phyloP scores from a whole-genome alignment of 345 rosid genomes.

The Turnera subulata region DNA sequence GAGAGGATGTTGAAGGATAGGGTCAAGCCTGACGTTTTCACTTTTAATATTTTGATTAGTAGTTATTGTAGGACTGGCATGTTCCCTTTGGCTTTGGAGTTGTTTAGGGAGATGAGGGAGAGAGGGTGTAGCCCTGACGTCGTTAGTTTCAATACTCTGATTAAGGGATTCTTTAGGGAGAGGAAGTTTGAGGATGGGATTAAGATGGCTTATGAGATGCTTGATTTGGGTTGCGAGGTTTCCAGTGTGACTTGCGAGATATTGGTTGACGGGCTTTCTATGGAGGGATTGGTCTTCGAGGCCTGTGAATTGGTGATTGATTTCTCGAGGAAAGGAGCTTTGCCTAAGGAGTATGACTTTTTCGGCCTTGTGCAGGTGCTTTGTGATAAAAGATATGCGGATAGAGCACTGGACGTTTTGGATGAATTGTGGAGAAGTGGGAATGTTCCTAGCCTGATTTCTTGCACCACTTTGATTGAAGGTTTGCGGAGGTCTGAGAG shows the following conservation, averaged over 20 bases:
- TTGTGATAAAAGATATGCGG: conserved; percentile 40
- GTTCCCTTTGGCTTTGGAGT: conserved; percentile 52
- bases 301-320: conserved; percentile 61
- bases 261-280: conserved; percentile 69
- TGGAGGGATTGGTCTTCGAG: conserved; percentile 38
- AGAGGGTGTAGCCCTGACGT: conserved; percentile 72
- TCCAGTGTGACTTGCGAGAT: conserved; percentile 79
- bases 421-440: conserved; percentile 60
- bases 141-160: conserved; percentile 78
- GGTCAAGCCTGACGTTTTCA: conserved; percentile 65
- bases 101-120: conserved; percentile 77
- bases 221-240: conserved; percentile 50
- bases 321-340: conserved; percentile 49
- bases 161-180: conserved; percentile 57
- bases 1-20: conserved; percentile 58
- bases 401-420: conserved; percentile 52
- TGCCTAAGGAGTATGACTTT: conserved; percentile 60
- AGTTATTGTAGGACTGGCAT: conserved; percentile 50
- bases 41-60: conserved; percentile 70
- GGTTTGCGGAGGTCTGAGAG: conserved; percentile 64
- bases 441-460: conserved; percentile 53
- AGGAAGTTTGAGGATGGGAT: conserved; percentile 61
- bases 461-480: conserved; percentile 72
- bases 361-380: conserved; percentile 52
- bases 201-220: conserved; percentile 79